A percentile compares a stretch with the other conserved stretches of the same genome.
Evolutionary conservation across 1,284 basidiomycete genomes (phyloP).

Genomic region (Neonothopanus nambi): DNA sequence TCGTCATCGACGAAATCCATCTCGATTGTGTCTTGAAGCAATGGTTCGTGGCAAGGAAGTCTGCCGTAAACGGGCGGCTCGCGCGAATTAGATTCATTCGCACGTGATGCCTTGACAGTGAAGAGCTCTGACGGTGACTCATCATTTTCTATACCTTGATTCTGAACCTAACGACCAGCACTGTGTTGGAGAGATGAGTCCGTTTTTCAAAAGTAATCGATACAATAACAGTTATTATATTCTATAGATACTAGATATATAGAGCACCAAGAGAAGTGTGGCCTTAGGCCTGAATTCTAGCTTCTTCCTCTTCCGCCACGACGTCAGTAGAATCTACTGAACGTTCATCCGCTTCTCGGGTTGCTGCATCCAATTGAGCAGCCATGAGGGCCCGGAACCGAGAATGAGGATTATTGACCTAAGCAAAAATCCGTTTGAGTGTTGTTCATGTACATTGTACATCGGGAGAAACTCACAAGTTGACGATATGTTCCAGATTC

Average conservation of each 20-base stretch:
- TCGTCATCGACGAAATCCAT: too few relatives aligned
- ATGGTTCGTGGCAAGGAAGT: too few relatives aligned
- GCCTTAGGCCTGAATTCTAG: not conserved
- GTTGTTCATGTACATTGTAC: too few relatives aligned
- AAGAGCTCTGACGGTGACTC: too few relatives aligned
- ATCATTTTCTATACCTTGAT: too few relatives aligned
- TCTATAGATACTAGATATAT: not conserved
- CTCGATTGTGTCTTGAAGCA: too few relatives aligned
- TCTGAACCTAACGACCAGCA: too few relatives aligned
- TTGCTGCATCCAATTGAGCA: conserved; percentile 66
- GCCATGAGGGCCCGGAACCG: conserved; percentile 80
- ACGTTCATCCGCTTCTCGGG: conserved; percentile 1
- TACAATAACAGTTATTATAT: not conserved
- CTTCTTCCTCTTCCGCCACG: not conserved
- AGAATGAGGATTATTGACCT: conserved; percentile 68
- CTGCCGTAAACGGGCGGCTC: too few relatives aligned
- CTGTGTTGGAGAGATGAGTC: not conserved
- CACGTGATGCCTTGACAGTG: too few relatives aligned
- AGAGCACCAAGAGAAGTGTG: not conserved
- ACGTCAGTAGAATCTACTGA: not conserved
- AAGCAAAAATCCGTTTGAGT: too few relatives aligned
- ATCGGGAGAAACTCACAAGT: conserved; percentile 47
- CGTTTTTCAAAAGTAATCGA: not conserved
- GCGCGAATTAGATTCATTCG: too few relatives aligned
- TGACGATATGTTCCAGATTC: conserved; percentile 86